Conservation (phyloP, 495 filamentous ascomycete species). For the Neurospora sp. region DNA sequence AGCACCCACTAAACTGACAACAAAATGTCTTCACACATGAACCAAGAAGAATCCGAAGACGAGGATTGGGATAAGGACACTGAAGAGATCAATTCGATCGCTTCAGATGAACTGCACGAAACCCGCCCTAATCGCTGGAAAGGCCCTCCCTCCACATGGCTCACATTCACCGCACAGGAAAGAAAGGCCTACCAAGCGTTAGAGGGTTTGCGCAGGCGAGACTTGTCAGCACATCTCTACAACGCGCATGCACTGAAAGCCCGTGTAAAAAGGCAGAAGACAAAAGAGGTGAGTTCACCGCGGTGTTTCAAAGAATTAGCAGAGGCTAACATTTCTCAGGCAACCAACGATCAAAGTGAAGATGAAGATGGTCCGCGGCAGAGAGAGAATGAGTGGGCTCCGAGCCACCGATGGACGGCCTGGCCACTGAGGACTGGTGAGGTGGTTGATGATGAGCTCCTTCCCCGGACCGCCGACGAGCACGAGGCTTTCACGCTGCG, state of each 20-base stretch:
- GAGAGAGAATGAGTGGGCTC: conserved; percentile 22
- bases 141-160: conserved; percentile 52
- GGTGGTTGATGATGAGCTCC: conserved; percentile 45
- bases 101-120: conserved; percentile 24
- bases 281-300: conserved; percentile 10
- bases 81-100: conserved; percentile 17
- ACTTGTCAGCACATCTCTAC: conserved; percentile 68
- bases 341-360: conserved; percentile 38
- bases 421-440: conserved; percentile 58
- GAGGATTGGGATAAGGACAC: conserved; percentile 12
- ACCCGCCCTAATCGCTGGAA: conserved; percentile 39
- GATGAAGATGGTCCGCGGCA: not conserved
- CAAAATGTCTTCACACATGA: not conserved
- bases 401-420: conserved; percentile 56
- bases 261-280: conserved; percentile 21
- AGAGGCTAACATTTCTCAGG: conserved; percentile 48
- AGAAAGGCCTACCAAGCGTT: conserved; percentile 46
- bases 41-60: not conserved
- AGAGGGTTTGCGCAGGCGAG: conserved; percentile 42
- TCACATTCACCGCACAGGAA: conserved; percentile 45
- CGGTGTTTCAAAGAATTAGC: conserved; percentile 3
- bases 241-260: conserved; percentile 55
- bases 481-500: conserved; percentile 20
- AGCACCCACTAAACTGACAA: not conserved
- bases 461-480: conserved; percentile 23